These are phyloP conservation scores for Vaccinium myrtillus DNA, from an alignment of 148 eudicot genomes.

Conservation along the genomic window DNA sequence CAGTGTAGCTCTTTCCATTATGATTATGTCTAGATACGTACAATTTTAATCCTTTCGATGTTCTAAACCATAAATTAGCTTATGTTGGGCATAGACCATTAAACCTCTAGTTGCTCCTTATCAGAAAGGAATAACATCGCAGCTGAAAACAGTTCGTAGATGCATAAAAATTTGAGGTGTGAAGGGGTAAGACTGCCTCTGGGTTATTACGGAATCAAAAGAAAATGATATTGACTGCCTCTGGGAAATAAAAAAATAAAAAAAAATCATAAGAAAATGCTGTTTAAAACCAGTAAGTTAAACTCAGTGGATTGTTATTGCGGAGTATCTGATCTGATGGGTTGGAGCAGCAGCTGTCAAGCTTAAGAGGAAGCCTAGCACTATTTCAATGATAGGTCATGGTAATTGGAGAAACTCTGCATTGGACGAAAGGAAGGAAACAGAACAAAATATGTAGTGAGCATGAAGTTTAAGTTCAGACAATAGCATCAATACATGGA, in stretches of 20 bases:
- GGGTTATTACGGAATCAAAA: neutral
- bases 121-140: neutral
- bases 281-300: neutral
- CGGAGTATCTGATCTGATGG: neutral
- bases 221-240: neutral
- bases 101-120: neutral
- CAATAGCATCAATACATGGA: neutral
- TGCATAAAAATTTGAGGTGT: neutral
- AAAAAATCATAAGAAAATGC: neutral
- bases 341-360: neutral
- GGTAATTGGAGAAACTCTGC: neutral
- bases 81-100: neutral
- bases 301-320: neutral
- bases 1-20: neutral
- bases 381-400: neutral
- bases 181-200: neutral
- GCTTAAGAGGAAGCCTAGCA: neutral
- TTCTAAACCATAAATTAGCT: neutral
- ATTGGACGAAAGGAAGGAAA: neutral
- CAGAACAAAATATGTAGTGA: neutral
- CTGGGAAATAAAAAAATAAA: neutral
- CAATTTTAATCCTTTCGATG: neutral
- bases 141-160: neutral
- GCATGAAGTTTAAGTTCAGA: neutral
- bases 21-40: neutral